phyloP scores from a whole-genome alignment of 495 filamentous ascomycete genomes.

The Xylaria grammica region DNA sequence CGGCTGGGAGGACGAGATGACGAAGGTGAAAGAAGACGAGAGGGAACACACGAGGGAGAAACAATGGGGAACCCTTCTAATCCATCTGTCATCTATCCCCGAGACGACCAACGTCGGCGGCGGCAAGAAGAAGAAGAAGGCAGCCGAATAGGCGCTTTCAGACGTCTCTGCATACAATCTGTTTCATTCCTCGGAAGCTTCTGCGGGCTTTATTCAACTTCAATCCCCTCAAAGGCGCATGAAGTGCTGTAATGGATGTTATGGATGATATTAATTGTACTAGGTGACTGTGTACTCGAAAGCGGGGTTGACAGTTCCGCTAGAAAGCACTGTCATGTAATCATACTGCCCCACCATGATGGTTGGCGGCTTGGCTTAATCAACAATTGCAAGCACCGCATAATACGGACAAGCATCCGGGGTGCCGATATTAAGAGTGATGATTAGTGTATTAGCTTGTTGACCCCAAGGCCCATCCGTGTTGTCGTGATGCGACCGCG shows the following conservation, averaged over 20 bases:
- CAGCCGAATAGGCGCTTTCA: slow-evolving; percentile 45
- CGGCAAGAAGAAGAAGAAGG: slow-evolving; percentile 74
- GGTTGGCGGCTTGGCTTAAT: slow-evolving; percentile 13
- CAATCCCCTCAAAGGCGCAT: slow-evolving; percentile 2
- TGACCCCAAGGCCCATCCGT: not conserved
- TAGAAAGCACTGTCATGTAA: slow-evolving; percentile 15
- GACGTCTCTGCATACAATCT: slow-evolving; percentile 10
- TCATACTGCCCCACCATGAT: slow-evolving; percentile 15
- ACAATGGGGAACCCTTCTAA: slow-evolving; percentile 67
- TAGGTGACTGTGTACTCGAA: not conserved
- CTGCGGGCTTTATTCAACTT: not conserved
- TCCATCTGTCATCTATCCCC: slow-evolving; percentile 78
- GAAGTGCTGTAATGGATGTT: slow-evolving; percentile 11
- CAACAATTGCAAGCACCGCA: slow-evolving; percentile 6
- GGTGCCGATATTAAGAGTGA: not conserved
- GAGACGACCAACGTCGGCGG: slow-evolving; percentile 54
- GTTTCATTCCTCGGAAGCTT: slow-evolving; percentile 3
- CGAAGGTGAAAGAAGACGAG: slow-evolving; percentile 22
- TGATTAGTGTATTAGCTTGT: not conserved
- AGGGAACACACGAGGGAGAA: slow-evolving; percentile 20
- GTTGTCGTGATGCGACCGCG: not conserved
- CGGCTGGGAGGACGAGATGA: slow-evolving; percentile 75
- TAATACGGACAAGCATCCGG: not conserved
- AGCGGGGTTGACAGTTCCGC: not conserved
- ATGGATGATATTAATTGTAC: slow-evolving; percentile 12